Percentiles rank a stretch among this genome's conserved stretches.
These are phyloP conservation scores for Plantago elongata DNA, from an alignment of 257 asterid genomes.

Conservation along the genomic window DNA sequence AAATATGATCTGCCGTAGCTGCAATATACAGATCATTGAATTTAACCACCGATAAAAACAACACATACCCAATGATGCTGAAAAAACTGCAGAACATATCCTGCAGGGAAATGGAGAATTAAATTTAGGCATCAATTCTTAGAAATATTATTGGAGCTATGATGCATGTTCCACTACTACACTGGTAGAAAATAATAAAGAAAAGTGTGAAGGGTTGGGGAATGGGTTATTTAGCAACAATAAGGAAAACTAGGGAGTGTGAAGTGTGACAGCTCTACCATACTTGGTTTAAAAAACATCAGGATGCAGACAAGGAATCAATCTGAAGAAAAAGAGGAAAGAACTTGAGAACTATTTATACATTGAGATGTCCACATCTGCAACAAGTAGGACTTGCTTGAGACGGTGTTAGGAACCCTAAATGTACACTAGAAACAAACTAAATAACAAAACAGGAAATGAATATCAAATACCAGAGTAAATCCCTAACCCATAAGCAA, in stretches of 20 bases:
- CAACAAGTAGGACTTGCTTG: neutral
- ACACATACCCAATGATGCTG: slow-evolving; percentile 81
- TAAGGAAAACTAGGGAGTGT: no score
- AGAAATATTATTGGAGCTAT: neutral
- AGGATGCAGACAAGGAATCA: neutral
- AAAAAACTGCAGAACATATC: slow-evolving; percentile 99
- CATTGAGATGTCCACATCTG: neutral
- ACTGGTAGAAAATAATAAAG: neutral
- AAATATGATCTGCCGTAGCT: neutral
- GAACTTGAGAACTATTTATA: neutral
- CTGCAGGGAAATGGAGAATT: slow-evolving; percentile 40
- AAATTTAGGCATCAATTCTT: neutral
- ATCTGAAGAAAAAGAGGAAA: slow-evolving; percentile 6
- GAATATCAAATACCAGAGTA: no score
- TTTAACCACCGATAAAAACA: slow-evolving; percentile 6
- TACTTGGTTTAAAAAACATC: neutral
- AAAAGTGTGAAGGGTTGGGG: neutral
- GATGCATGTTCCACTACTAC: no score
- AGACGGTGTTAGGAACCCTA: no score
- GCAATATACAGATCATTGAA: slow-evolving; percentile 15
- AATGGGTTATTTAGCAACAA: neutral
- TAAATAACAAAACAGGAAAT: no score
- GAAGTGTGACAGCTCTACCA: no score
- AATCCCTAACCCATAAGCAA: no score
- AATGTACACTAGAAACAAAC: no score